phyloP scores from a whole-genome alignment of 1,284 basidiomycete genomes.

The Ganoderma lucidum region DNA sequence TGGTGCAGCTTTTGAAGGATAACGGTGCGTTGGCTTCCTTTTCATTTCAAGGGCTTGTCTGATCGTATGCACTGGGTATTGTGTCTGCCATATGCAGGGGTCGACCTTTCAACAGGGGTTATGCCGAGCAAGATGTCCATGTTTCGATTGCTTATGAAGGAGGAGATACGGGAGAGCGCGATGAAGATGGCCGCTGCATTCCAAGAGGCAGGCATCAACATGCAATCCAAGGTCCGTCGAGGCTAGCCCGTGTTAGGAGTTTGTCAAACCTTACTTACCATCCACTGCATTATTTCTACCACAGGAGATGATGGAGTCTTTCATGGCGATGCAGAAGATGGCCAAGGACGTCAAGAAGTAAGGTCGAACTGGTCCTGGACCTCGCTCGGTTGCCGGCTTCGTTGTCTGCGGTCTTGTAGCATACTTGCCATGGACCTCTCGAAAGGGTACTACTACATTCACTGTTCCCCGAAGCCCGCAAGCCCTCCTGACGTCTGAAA shows the following conservation, averaged over 20 bases:
- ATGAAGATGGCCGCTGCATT: slow-evolving; percentile 59
- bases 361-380: background rate
- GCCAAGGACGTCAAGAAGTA: slow-evolving; percentile 20
- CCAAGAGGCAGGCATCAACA: slow-evolving; percentile 65
- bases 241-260: background rate
- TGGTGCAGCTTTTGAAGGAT: slow-evolving; percentile 55
- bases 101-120: slow-evolving; percentile 52
- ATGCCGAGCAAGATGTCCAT: slow-evolving; percentile 52
- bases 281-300: background rate
- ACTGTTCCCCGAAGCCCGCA: background rate
- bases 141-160: slow-evolving; percentile 56
- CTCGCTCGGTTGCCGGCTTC: background rate
- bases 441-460: background rate
- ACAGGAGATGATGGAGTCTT: slow-evolving; percentile 33
- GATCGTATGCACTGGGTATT: background rate
- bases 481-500: background rate
- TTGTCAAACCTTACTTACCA: background rate
- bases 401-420: slow-evolving; percentile 9
- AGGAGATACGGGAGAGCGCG: slow-evolving; percentile 59
- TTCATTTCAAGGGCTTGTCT: background rate
- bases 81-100: slow-evolving; percentile 46
- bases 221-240: slow-evolving; percentile 49
- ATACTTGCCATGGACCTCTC: background rate
- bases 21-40: slow-evolving; percentile 49
- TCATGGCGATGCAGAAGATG: slow-evolving; percentile 30